Conservation (phyloP, 805 yeast species). For the Wickerhamiella kazuoi region DNA sequence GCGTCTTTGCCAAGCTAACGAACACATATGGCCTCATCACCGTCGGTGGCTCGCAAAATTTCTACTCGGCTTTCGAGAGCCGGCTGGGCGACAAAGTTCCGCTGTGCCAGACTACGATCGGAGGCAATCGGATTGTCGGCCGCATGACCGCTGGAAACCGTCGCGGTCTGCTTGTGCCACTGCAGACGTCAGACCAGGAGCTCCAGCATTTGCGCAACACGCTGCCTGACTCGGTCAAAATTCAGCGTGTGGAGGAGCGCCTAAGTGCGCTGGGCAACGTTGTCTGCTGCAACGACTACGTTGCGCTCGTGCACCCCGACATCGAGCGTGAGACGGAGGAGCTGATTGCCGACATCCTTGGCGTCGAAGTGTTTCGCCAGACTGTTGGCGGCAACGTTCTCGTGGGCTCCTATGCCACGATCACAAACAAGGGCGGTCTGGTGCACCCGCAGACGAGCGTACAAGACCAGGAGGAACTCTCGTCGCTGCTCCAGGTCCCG, state of each 20-base stretch:
- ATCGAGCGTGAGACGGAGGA: slow-evolving; percentile 98
- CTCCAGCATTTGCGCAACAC: slow-evolving; percentile 93
- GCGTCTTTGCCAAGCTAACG: slow-evolving; percentile 45
- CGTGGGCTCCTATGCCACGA: slow-evolving; percentile 89
- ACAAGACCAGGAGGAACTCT: slow-evolving; percentile 95
- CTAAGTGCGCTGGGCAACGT: slow-evolving; percentile 94
- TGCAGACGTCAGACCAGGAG: slow-evolving; percentile 96
- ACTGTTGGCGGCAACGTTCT: slow-evolving; percentile 96
- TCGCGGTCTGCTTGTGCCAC: slow-evolving; percentile 90
- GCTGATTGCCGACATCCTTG: slow-evolving; percentile 90
- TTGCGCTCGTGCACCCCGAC: slow-evolving; percentile 97
- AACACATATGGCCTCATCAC: slow-evolving; percentile 94
- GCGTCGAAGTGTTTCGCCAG: slow-evolving; percentile 98
- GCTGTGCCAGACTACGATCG: slow-evolving; percentile 90
- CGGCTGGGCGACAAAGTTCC: slow-evolving; percentile 94
- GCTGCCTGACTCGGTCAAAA: slow-evolving; percentile 84
- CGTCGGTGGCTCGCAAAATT: slow-evolving; percentile 82
- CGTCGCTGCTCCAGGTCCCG: slow-evolving; percentile 90
- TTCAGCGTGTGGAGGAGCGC: slow-evolving; percentile 96
- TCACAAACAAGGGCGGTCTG: slow-evolving; percentile 93
- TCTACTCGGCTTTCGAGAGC: slow-evolving; percentile 85
- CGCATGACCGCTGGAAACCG: slow-evolving; percentile 98
- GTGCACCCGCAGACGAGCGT: slow-evolving; percentile 96
- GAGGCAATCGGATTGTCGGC: slow-evolving; percentile 95
- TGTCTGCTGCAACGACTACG: slow-evolving; percentile 96